Conservation (phyloP, 805 yeast genomes). For the Jamesozyma lodderae region DNA sequence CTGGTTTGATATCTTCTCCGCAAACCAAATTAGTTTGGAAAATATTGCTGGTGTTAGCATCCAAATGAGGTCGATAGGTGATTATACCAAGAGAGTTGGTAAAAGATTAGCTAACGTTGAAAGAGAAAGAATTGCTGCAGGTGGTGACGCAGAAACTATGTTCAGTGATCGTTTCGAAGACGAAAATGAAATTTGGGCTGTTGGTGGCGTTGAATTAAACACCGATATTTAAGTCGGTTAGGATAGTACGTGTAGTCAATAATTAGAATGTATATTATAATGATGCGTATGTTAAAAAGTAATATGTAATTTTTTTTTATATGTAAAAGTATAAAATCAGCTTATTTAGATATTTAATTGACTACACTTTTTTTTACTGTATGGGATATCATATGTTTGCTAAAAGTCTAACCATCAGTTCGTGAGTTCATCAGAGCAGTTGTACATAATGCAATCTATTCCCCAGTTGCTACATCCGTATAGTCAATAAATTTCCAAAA, state of each 20-base stretch:
- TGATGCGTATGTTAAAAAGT: too few relatives aligned
- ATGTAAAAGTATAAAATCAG: too few relatives aligned
- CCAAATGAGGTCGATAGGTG: constrained; percentile 69
- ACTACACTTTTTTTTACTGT: too few relatives aligned
- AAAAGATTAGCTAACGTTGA: constrained; percentile 76
- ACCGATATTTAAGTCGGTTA: constrained; percentile 21
- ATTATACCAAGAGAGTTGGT: constrained; percentile 88
- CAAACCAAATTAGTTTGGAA: constrained; percentile 21
- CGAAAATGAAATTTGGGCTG: constrained; percentile 80
- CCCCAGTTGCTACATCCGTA: constrained; percentile 2
- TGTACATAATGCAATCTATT: too few relatives aligned
- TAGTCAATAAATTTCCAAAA: constrained; percentile 22
- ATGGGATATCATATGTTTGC: too few relatives aligned
- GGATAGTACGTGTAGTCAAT: too few relatives aligned
- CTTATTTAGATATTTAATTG: too few relatives aligned
- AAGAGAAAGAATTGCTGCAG: constrained; percentile 78
- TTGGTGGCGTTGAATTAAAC: constrained; percentile 55
- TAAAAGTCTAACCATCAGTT: too few relatives aligned
- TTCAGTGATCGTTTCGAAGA: constrained; percentile 81
- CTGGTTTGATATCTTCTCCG: constrained; percentile 50
- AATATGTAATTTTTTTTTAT: too few relatives aligned
- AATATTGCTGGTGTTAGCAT: constrained; percentile 40
- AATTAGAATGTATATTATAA: too few relatives aligned
- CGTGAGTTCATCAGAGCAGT: too few relatives aligned
- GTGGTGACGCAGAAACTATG: constrained; percentile 82